phyloP scores from a whole-genome alignment of 2,329 filamentous ascomycete genomes.

The Dothideomycetes sp. region DNA sequence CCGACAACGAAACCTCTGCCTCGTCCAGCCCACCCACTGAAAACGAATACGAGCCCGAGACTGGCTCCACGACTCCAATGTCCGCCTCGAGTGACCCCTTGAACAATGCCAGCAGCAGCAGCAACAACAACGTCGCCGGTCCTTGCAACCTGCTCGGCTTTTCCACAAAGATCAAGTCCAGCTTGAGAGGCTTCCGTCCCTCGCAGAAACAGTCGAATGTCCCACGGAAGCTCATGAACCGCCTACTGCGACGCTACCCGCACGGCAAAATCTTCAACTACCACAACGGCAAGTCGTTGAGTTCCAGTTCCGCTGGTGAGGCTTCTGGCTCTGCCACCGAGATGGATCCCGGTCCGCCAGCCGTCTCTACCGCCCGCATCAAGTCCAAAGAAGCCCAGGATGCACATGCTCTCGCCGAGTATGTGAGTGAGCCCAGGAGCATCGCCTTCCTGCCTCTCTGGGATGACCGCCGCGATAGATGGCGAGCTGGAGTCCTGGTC shows the following conservation, averaged over 20 bases:
- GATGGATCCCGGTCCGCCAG: neutral
- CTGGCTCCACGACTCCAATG: neutral
- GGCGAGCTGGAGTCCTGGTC: constrained; percentile 16
- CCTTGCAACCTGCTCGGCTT: constrained; percentile 9
- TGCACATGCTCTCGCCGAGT: constrained; percentile 1
- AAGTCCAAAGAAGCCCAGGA: neutral
- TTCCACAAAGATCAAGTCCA: constrained; percentile 8
- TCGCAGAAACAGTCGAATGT: constrained; percentile 7
- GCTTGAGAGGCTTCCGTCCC: constrained; percentile 9
- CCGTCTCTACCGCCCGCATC: neutral
- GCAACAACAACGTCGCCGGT: neutral
- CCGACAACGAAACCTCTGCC: neutral
- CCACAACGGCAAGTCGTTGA: constrained; percentile 11
- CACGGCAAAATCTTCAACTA: constrained; percentile 18
- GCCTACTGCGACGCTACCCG: constrained; percentile 14
- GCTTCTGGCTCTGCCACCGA: neutral
- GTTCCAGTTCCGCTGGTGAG: constrained; percentile 14
- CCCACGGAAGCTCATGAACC: constrained; percentile 8
- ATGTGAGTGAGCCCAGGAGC: constrained; percentile 26
- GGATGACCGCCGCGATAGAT: constrained; percentile 21
- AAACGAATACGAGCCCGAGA: constrained; percentile 1
- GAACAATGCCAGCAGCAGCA: neutral
- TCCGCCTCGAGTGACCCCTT: neutral
- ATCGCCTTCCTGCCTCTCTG: constrained; percentile 42
- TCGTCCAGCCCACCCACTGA: neutral